Evolutionary conservation across 1,139 yeast genomes (phyloP), one percentile per base, ranked within the genome.

Genomic region (Yamadazyma pseudoaaseri): DNA sequence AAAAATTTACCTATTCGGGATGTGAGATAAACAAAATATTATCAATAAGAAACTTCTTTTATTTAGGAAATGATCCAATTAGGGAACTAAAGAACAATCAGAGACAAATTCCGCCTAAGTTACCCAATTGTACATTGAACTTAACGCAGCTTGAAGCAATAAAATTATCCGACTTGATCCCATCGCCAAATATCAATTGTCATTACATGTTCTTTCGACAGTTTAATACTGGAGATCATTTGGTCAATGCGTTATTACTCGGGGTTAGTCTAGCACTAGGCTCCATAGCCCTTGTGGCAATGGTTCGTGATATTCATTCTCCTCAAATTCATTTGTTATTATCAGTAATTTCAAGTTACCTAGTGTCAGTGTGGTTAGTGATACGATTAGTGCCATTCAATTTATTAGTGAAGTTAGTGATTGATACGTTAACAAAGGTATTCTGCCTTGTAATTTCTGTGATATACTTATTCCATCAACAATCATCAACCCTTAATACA

Each of bases 331-430:
- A 31, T 12, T 20, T 23, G 10, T 20, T 35, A 17, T 17, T 44
- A 22, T 14, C 20, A 16, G 21, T 34, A 3, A 29, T 42, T 16
- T 37, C 45, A 4, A 30, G 43, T 23, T 44, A 29, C 20, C n/a
- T 35, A 4, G 16, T 42, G 18, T 16, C 33, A 18, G 17, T 35
- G 17, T 45, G 49, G 48, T 15, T 39, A 6, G 25, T 36, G 11
- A 17, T 42, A 31, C 38, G 40, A 30, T 33, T 39, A 17, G 13
- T 42, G 3, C 37, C 32, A 4, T 35, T 37, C 29, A 32, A 29
- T 17, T 16, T 23, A 3, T 9, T 22, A 3, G 3, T 25, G 17
- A 41, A 41, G 27, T 18, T 26, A 6, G n/a, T 30, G 2, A 5
- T 26, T 0, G 43, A 37, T 29, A 11, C 22, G 3, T 7, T 35